These are phyloP conservation scores for Blepharisma japonicum DNA, from an alignment of 73 alveolate genomes.

Conservation along the genomic window DNA sequence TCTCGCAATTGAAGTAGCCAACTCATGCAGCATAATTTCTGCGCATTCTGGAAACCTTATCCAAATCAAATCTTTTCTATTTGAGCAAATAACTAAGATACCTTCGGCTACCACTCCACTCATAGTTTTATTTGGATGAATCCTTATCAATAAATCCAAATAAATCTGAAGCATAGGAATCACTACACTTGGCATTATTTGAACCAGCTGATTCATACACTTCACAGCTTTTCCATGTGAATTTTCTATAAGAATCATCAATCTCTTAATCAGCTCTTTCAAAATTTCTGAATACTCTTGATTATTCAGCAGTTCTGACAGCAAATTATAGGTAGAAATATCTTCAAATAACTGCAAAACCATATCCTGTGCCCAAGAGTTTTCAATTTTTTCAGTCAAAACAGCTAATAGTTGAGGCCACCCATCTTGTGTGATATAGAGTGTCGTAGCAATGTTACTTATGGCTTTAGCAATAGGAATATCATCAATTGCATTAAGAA, in stretches of 20 bases:
- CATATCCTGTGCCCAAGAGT: background rate
- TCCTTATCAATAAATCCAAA: background rate
- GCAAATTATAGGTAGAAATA: background rate
- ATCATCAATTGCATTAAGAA: background rate
- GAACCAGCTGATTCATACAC: slow-evolving; percentile 3
- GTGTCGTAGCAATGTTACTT: slow-evolving; percentile 1
- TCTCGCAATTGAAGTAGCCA: background rate
- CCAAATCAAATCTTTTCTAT: background rate
- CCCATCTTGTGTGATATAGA: slow-evolving; percentile 12
- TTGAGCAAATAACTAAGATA: background rate
- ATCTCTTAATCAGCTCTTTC: background rate
- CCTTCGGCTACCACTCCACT: slow-evolving; percentile 1
- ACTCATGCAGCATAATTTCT: background rate
- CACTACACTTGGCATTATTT: slow-evolving; percentile 12
- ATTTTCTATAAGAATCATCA: background rate
- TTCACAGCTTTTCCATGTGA: background rate
- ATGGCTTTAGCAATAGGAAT: background rate
- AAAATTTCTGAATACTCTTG: slow-evolving; percentile 14
- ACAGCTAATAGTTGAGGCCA: background rate
- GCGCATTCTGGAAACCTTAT: background rate
- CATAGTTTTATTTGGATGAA: background rate
- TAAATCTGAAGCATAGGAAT: background rate
- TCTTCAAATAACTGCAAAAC: background rate
- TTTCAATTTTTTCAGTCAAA: background rate
- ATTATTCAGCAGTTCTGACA: background rate